phyloP scores from a whole-genome alignment of 169 alveolate genomes.

The Cystoisospora suis region DNA sequence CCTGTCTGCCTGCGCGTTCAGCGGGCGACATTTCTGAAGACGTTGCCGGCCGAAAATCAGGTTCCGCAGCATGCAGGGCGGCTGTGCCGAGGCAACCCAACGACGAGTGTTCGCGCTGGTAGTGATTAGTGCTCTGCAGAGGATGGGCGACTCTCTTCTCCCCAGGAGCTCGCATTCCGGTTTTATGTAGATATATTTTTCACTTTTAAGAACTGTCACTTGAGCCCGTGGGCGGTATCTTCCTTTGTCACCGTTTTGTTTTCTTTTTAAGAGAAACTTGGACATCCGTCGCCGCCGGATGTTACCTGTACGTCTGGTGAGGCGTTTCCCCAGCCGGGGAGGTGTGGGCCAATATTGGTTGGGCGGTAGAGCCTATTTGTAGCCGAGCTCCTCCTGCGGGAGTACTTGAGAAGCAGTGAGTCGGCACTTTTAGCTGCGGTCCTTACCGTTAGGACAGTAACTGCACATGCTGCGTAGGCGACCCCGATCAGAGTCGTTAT shows the following conservation, averaged over 20 bases:
- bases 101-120: background rate
- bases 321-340: too few relatives aligned
- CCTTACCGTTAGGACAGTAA: slow-evolving; percentile 63
- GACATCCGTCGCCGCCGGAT: too few relatives aligned
- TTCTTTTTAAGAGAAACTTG: slow-evolving; percentile 16
- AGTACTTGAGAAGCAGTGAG: too few relatives aligned
- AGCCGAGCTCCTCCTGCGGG: too few relatives aligned
- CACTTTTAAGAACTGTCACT: background rate
- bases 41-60: background rate
- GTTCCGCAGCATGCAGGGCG: background rate
- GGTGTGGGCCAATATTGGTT: too few relatives aligned
- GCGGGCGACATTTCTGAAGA: background rate
- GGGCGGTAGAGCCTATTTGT: too few relatives aligned
- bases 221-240: background rate
- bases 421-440: too few relatives aligned
- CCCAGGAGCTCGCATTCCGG: background rate
- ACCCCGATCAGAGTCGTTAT: slow-evolving; percentile 49
- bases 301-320: too few relatives aligned
- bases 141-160: background rate
- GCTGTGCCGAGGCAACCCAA: background rate
- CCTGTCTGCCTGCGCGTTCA: background rate
- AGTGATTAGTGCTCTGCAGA: slow-evolving; percentile 1
- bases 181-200: background rate
- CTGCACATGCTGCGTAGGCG: slow-evolving; percentile 63
- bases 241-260: background rate